Base-by-base conservation (phyloP, 2,329 filamentous ascomycete species). In the Hirsutella minnesotensis region DNA sequence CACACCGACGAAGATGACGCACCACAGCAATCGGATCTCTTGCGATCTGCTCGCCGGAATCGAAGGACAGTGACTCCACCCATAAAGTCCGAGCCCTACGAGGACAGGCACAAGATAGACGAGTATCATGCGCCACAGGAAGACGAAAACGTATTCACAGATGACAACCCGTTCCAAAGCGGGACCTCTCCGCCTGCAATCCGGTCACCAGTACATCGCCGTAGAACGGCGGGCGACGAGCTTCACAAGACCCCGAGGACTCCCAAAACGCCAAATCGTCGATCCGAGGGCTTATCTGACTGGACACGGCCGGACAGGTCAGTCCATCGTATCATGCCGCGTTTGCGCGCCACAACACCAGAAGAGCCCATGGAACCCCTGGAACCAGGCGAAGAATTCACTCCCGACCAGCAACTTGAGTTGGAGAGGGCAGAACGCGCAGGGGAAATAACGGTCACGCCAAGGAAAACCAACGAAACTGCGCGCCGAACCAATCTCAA, bases 161-260 rank as follows among this genome's bases (percentile, higher is more conserved):
- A 81, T 51, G 87, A 95, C 42, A 96, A 96, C 55, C 89, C 90
- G 0, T 96, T 96, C 58, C 90, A 96, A 60, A 86, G 84, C 56
- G 83, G 87, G 34, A 84, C 81, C 60, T 83, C 86, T 9, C 81
- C 86, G 2, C 62, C 73, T 5, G 60, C 62, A 2, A 62, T 70
- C 22, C 68, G 67, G 57, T 67, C 69, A 22, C 64, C 73, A 19
- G 64, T 58, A 49, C 64, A 64, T 45, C 70, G 73, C 35, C 67
- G 74, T 48, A 69, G 68, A 52, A 71, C 70, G n/a, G 56, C 62
- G 2, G 67, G 59, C 16, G 57, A 62, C 18, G 67, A 70, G 10
- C 56, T 60, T n/a, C 57, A 58, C 38, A 65, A 61, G 45, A 69
- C 64, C 43, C 57, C 58, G 18, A 65, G 61, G 45, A 69, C 64